These are phyloP conservation scores for Penicillium taxi DNA, from an alignment of 495 filamentous ascomycete species.

Conservation along the genomic window DNA sequence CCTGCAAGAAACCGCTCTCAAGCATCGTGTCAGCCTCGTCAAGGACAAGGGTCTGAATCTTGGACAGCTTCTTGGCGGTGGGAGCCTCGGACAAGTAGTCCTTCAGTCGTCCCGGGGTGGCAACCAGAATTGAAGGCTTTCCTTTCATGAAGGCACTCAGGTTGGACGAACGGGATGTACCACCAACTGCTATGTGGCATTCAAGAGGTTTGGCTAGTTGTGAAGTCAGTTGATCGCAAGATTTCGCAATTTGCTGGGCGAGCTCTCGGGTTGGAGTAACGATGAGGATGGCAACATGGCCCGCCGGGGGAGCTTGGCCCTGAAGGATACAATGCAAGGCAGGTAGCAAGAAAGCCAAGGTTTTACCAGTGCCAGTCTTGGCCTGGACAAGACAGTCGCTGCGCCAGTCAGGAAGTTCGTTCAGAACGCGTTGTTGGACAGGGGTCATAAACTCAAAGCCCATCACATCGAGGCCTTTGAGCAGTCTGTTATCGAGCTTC, in stretches of 20 bases:
- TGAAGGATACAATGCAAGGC: constrained; percentile 57
- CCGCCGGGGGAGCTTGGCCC: constrained; percentile 21
- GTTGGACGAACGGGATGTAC: constrained; percentile 40
- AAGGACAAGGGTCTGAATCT: constrained; percentile 52
- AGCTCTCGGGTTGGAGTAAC: constrained; percentile 60
- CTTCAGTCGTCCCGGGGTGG: constrained; percentile 55
- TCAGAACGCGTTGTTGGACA: constrained; percentile 49
- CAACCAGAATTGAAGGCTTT: constrained; percentile 48
- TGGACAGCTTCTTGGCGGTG: constrained; percentile 34
- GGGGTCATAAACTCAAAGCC: constrained; percentile 45
- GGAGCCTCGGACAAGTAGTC: constrained; percentile 49
- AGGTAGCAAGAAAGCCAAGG: constrained; percentile 71
- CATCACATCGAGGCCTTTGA: constrained; percentile 40
- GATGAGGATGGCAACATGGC: constrained; percentile 53
- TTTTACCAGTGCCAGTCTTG: constrained; percentile 82
- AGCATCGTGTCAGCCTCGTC: constrained; percentile 65
- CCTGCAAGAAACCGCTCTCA: constrained; percentile 51
- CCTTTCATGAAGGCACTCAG: constrained; percentile 42
- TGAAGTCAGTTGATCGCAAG: constrained; percentile 45
- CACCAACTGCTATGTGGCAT: constrained; percentile 48
- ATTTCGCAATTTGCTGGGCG: constrained; percentile 57
- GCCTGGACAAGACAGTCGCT: constrained; percentile 62
- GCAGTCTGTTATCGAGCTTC: constrained; percentile 39
- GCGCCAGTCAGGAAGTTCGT: constrained; percentile 41
- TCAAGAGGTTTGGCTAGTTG: constrained; percentile 31